These are phyloP conservation scores for Diplodia scrobiculata DNA, from an alignment of 2,329 filamentous ascomycete genomes.

Conservation along the genomic window DNA sequence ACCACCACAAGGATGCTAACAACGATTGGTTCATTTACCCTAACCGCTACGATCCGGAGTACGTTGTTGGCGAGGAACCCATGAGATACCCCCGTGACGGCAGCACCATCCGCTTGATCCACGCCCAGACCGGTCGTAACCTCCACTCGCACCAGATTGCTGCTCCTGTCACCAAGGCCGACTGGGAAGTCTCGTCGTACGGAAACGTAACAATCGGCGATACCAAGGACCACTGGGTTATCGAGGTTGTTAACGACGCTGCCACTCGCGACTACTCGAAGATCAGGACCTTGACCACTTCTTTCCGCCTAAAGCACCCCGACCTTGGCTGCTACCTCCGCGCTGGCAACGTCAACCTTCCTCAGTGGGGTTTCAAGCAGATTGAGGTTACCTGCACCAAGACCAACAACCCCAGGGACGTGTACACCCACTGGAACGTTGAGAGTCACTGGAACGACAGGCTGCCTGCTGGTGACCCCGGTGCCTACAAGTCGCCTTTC, in stretches of 20 bases:
- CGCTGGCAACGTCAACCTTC: conserved; percentile 92
- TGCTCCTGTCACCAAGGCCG: conserved; percentile 83
- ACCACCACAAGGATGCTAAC: conserved; percentile 99
- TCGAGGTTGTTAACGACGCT: conserved; percentile 89
- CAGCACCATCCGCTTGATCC: conserved; percentile 80
- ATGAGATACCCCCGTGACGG: conserved; percentile 76
- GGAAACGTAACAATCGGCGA: conserved; percentile 94
- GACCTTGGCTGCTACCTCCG: conserved; percentile 88
- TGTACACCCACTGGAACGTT: conserved; percentile 98
- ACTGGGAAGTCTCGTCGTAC: conserved; percentile 93
- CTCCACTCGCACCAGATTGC: conserved; percentile 90
- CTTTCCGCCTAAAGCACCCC: conserved; percentile 83
- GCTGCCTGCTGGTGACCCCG: conserved; percentile 83
- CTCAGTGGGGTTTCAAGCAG: conserved; percentile 99
- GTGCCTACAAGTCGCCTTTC: conserved; percentile 94
- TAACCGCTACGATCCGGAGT: conserved; percentile 75
- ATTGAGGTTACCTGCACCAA: conserved; percentile 96
- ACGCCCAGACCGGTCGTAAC: conserved; percentile 94
- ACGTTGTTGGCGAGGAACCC: conserved; percentile 68
- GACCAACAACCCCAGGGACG: conserved; percentile 85
- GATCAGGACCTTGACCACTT: conserved; percentile 87
- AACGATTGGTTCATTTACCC: conserved; percentile 99
- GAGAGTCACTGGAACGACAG: conserved; percentile 93
- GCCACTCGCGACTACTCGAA: conserved; percentile 81
- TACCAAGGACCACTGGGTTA: conserved; percentile 94